These are phyloP conservation scores for Mycoemilia scoparia DNA, from an alignment of 192 early-diverging fungal genomes.

Conservation along the genomic window DNA sequence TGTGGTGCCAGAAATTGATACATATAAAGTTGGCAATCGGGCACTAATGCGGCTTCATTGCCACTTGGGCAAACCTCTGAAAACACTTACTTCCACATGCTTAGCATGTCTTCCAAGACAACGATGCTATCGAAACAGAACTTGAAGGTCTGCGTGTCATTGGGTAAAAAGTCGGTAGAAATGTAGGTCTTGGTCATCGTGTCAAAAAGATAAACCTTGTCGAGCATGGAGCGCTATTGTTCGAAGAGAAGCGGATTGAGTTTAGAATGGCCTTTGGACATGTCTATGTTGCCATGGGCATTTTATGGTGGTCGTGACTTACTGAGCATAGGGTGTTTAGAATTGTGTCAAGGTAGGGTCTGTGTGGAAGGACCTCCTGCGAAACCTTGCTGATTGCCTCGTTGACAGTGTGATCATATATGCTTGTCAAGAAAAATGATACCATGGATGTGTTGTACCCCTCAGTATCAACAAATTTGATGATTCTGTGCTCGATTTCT, in stretches of 20 bases:
- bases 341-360: constrained; percentile 73
- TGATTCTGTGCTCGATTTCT: constrained; percentile 81
- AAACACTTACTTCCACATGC: constrained; percentile 56
- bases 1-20: background rate
- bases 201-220: constrained; percentile 94
- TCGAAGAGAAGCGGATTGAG: background rate
- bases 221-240: constrained; percentile 75
- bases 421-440: constrained; percentile 75
- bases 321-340: constrained; percentile 87
- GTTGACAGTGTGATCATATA: constrained; percentile 85
- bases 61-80: too few species aligned
- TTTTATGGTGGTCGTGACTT: constrained; percentile 10
- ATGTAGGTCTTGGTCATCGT: constrained; percentile 78
- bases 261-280: constrained; percentile 2
- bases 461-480: constrained; percentile 65
- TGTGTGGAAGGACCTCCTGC: constrained; percentile 70
- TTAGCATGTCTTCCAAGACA: constrained; percentile 64
- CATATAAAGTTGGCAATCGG: background rate
- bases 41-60: background rate
- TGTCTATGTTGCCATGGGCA: constrained; percentile 1
- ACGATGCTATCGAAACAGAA: constrained; percentile 93
- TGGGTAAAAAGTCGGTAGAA: constrained; percentile 83
- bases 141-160: constrained; percentile 74
- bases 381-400: constrained; percentile 91
- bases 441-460: constrained; percentile 60